Evolutionary conservation across 208 protist genomes (phyloP), one percentile per base, ranked within the genome.

Genomic region (Trypanosoma scelopori): DNA sequence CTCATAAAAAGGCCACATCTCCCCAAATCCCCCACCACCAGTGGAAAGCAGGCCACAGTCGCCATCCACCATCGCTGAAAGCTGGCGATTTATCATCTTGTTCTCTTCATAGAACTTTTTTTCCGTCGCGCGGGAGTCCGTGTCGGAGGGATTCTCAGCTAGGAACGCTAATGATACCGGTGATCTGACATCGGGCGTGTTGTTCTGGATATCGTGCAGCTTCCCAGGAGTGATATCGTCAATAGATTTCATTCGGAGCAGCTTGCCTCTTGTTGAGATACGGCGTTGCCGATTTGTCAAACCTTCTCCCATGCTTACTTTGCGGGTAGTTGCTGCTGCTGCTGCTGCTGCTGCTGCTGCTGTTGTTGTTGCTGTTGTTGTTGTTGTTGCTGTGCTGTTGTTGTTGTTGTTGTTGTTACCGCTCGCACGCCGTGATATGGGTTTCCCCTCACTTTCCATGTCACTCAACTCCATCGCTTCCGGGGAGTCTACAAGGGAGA

Each of bases 171-270:
- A 0, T 23, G 18, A 28, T 23, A 4, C 7, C 1, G 22, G 18
- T 50, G 46, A 9, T 23, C n/a, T 4, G 4, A 1, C 18, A 50
- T 13, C 18, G 18, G 13, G 18, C 16, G 25, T 28, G 46, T 50
- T 50, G 15, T 12, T 50, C 22, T 23, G 46, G 4, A 11, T n/a
- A 22, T 50, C 18, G 1, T 11, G 49, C n/a, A 35, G 18, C n/a
- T 35, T 27, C 32, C 9, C 16, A 53, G 43, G 16, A 13, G 5
- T n/a, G 11, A 55, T 15, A 45, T 55, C 58, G 12, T 65, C 58
- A 12, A 65, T 23, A 55, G 15, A 65, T 27, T 65, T 28, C 58
- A 65, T 65, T 25, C 30, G 58, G 22, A 53, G 12, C n/a, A 15
- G 12, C 15, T 42, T 5, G 39, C 46, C 41, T 41, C 30, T 49